These are phyloP conservation scores for Oryza nivara DNA, from an alignment of 176 grass and related monocot genomes.

Conservation along the genomic window DNA sequence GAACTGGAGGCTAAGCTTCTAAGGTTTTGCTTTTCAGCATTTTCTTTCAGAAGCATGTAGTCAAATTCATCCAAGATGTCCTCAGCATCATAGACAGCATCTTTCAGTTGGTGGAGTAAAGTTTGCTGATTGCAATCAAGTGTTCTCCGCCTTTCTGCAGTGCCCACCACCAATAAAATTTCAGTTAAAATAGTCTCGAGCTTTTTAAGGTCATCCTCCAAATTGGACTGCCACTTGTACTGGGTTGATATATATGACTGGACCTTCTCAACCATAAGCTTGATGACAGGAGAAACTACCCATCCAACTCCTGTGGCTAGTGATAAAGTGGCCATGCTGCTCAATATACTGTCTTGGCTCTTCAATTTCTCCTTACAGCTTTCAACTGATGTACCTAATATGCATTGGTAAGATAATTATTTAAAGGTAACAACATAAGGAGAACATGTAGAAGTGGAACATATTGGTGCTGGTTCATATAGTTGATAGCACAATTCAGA, in stretches of 20 bases:
- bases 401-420: too few species aligned
- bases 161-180: background rate
- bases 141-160: background rate
- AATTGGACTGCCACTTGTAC: background rate
- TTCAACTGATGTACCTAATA: background rate
- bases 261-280: background rate
- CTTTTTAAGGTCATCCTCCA: background rate
- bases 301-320: background rate
- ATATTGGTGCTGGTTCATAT: too few species aligned
- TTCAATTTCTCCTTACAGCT: background rate
- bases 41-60: background rate
- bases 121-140: background rate
- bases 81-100: background rate
- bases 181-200: background rate
- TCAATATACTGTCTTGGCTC: background rate
- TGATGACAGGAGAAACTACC: background rate
- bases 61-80: background rate
- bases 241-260: background rate
- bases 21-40: background rate
- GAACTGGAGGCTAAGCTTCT: too few species aligned
- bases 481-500: too few species aligned
- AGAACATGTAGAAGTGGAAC: too few species aligned
- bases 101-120: background rate
- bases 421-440: accelerated
- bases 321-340: background rate